A percentile compares a stretch with the other conserved stretches of the same genome.
Evolutionary conservation across 257 asterid genomes (phyloP).

Genomic region (Scutellaria galericulata): DNA sequence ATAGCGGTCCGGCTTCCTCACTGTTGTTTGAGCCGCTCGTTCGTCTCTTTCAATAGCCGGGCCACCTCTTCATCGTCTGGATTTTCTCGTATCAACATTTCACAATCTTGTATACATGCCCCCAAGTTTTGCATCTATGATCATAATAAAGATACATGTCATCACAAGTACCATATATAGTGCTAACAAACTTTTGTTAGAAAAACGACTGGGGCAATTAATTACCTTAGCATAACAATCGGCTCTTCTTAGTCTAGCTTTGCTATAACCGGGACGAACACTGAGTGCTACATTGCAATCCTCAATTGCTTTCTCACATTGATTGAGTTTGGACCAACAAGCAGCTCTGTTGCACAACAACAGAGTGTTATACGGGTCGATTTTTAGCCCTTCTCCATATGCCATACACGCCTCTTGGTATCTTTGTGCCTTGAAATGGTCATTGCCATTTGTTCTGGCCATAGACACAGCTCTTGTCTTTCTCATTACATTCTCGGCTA

Average conservation of each 20-base stretch:
- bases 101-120: constrained; percentile 73
- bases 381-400: constrained; percentile 72
- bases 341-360: constrained; percentile 83
- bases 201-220: not conserved
- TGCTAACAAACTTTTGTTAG: too few species aligned
- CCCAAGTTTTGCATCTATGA: constrained; percentile 73
- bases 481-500: constrained; percentile 48
- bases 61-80: constrained; percentile 64
- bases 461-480: constrained; percentile 53
- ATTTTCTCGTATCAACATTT: constrained; percentile 51
- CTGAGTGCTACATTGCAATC: constrained; percentile 71
- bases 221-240: constrained; percentile 67
- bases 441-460: constrained; percentile 71
- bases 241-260: constrained; percentile 78
- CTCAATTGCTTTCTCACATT: constrained; percentile 66
- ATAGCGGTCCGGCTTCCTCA: not conserved
- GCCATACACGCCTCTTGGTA: constrained; percentile 72
- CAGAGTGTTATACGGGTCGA: constrained; percentile 62
- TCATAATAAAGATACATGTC: not conserved
- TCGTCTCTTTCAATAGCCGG: constrained; percentile 57
- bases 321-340: constrained; percentile 69
- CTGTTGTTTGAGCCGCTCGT: constrained; percentile 25
- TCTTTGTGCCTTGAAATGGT: constrained; percentile 52
- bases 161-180: not conserved
- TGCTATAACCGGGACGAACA: constrained; percentile 57